These are phyloP conservation scores for Trichoderma sp. DNA, from an alignment of 2,329 filamentous ascomycete species.

Conservation along the genomic window DNA sequence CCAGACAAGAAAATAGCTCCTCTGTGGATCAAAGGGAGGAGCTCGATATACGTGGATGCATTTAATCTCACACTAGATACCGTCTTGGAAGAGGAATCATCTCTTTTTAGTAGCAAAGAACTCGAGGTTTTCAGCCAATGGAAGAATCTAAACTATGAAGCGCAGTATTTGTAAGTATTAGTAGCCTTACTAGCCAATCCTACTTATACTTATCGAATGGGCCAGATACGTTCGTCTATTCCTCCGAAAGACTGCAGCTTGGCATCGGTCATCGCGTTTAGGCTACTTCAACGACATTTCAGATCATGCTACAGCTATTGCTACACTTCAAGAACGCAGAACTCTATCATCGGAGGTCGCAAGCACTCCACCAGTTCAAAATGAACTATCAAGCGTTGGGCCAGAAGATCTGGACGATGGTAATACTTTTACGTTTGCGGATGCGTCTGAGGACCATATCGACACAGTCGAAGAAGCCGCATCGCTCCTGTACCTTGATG, in stretches of 20 bases:
- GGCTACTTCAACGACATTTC: slow-evolving; percentile 82
- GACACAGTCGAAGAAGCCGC: slow-evolving; percentile 81
- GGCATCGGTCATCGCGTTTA: slow-evolving; percentile 80
- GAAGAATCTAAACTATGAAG: slow-evolving; percentile 73
- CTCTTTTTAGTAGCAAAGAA: slow-evolving; percentile 83
- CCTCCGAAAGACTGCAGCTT: slow-evolving; percentile 84
- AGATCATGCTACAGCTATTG: slow-evolving; percentile 67
- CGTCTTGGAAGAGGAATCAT: slow-evolving; percentile 83
- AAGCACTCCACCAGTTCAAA: slow-evolving; percentile 26
- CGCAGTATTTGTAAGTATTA: slow-evolving; percentile 83
- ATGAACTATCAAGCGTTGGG: slow-evolving; percentile 36
- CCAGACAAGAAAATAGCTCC: slow-evolving; percentile 44
- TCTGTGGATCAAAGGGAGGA: slow-evolving; percentile 72
- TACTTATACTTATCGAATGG: background rate
- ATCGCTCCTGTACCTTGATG: slow-evolving; percentile 78
- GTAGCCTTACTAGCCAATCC: slow-evolving; percentile 34
- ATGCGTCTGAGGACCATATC: slow-evolving; percentile 73
- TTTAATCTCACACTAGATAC: slow-evolving; percentile 92
- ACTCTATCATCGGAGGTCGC: slow-evolving; percentile 51
- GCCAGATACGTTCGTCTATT: slow-evolving; percentile 86
- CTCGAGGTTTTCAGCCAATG: slow-evolving; percentile 75
- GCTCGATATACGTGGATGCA: slow-evolving; percentile 94
- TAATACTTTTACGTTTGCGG: slow-evolving; percentile 73
- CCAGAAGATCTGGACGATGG: slow-evolving; percentile 51
- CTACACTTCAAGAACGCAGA: slow-evolving; percentile 60